These are phyloP conservation scores for Calycina herbarum DNA, from an alignment of 2,329 filamentous ascomycete species.

Conservation along the genomic window DNA sequence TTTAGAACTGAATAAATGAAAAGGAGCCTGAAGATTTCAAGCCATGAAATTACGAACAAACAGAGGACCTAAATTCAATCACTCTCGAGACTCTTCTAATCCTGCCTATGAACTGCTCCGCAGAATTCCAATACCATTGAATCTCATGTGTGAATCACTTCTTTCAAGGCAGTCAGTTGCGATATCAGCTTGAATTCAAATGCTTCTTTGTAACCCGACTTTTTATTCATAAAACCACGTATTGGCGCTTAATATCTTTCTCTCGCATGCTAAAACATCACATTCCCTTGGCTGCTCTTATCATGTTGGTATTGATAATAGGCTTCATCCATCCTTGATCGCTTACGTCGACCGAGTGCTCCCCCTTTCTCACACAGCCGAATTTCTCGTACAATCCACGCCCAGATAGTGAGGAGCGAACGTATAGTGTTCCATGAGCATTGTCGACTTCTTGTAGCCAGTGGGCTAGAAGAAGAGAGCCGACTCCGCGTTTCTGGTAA, in stretches of 20 bases:
- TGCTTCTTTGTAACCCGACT: too few species aligned
- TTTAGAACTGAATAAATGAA: too few species aligned
- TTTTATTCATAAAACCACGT: too few species aligned
- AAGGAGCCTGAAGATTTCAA: too few species aligned
- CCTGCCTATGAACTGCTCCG: too few species aligned
- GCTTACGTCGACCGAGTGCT: conserved; percentile 13
- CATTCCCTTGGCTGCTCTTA: conserved; percentile 14
- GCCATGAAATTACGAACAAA: too few species aligned
- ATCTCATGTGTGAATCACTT: too few species aligned
- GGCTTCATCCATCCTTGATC: conserved; percentile 12
- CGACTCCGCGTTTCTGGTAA: conserved; percentile 12
- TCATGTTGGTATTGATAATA: conserved; percentile 15
- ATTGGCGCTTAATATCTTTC: background rate
- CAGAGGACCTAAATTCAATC: too few species aligned
- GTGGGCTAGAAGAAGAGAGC: conserved; percentile 12
- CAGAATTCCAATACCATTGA: too few species aligned
- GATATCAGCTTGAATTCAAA: too few species aligned
- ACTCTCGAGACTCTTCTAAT: too few species aligned
- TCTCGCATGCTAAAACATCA: background rate
- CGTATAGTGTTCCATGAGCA: conserved; percentile 13
- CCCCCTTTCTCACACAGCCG: conserved; percentile 12
- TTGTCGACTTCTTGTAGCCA: conserved; percentile 15
- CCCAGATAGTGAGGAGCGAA: conserved; percentile 11
- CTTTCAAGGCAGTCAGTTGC: too few species aligned
- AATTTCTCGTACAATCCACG: conserved; percentile 14